Base-by-base conservation (phyloP, 768 basidiomycete species). In the Hygrophoropsis aurantiaca region DNA sequence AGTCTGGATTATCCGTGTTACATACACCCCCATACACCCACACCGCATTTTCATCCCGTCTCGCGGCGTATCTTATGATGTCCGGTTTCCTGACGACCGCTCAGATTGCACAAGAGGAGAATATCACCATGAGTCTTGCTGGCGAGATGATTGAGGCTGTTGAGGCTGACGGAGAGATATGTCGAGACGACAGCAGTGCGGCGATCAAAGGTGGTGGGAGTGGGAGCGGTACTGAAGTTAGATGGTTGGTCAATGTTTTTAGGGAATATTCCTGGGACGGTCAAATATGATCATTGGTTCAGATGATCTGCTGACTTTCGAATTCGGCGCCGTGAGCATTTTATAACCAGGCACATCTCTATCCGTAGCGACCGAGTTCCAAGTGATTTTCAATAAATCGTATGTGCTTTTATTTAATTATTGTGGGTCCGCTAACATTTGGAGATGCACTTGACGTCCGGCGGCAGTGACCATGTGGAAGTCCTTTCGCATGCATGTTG, bases 21-120 rank as follows among this genome's bases (percentile, higher is more conserved):
- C 90, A 95, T 65, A 90, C 87, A 1, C 90, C 93, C 3, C 74
- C 74, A 1, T 97, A 85, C 68, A 75, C 85, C 0, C 78, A 77
- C 27, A 69, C 73, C 0, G 77, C 85, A 0, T 94, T 98, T 58
- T 69, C 82, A 0, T 70, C 79, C 2, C 82, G 93, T 9, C 70
- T 94, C 2, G 72, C 77, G 2, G 66, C 77, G 1, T 64, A 77
- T 33, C 64, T 95, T 16, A 59, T 72, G 11, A 68, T 81, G 27
- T 58, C 63, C 0, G 82, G 76, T 0, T 68, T 75, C 8, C 73
- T 75, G 47, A 86, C 82, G 2, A 83, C 82, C 1, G 72, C 85
- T 40, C 79, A 93, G 43, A 73, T 97, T 18, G 87, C 92, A 0
- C 63, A 72, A 25, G 75, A 79, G 40, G 93, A 97, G 59, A 71